Base-by-base conservation (phyloP, 768 basidiomycete species). In the Astraeus odoratus region DNA sequence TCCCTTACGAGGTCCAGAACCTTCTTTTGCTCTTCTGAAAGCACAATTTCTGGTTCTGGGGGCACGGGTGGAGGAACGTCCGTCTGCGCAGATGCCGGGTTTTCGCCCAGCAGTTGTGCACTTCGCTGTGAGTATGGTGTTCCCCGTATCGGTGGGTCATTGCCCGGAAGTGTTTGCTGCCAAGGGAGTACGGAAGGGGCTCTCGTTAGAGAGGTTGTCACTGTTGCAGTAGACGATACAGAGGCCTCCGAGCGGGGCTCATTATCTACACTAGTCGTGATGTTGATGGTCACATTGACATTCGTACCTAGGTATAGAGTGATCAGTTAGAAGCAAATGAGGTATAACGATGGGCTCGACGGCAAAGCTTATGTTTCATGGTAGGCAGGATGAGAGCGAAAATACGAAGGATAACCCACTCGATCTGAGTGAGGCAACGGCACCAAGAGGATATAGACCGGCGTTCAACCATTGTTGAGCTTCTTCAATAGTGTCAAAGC, bases 1-100 rank as follows among this genome's bases (percentile, higher is more conserved):
- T 68, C 66, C 27, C 76, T 68, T 7, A 84, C 78, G 29, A 69
- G 48, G 8, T 59, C 50, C 10, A 78, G 35, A n/a, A 78, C 65
- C 1, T 44, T 19, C 41, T 51, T 55, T 43, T 78, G 77, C 43
- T 77, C 74, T 18, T 59, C 54, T 15, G 65, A 67, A 42, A 65
- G 57, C 12, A 57, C 47, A 19, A 63, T 5, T 16, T 26, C 15
- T 16, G 51, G 56, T 8, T 49, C 47, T n/a, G 42, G 51, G 19
- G 15, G 44, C 18, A 29, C 39, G 12, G 39, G 19, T 0, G 35
- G 48, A 8, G 33, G 51, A 8, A 22, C 19, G 22, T 43, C 33
- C 25, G 27, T 19, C 5, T 48, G 40, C 18, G 15, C 36, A 37
- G 47, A 4, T n/a, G 33, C 20, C 36, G 8, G 37, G 16, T 23